Evolutionary conservation across 768 basidiomycete genomes (phyloP), one percentile per base, ranked within the genome.

Genomic region (Serendipita sp.): DNA sequence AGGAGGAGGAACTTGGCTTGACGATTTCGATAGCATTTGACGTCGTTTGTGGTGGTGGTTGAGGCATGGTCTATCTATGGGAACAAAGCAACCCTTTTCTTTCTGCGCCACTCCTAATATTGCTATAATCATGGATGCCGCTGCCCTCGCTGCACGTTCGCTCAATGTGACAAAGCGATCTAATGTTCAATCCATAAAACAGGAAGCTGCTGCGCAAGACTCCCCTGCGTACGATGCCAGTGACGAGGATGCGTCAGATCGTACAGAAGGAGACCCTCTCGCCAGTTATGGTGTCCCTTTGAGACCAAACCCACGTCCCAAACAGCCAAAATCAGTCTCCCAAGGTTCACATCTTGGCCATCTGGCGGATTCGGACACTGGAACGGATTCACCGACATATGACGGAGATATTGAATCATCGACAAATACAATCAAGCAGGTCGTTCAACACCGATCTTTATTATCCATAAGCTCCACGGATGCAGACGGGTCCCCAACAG

Each of bases 341-440:
- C 55, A 60, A 29, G 55, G 27, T 4, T 60, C 55, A n/a, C 55
- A 60, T 60, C 27, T 60, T 10, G 34, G 55, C 27, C 27, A 60
- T 60, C 55, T 60, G 16, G 55, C 34, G 16, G 55, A 60, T 36
- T 60, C 55, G 10, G 85, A 83, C 71, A 65, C 66, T 3, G 83
- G 88, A 63, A 80, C 86, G 6, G 90, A 91, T 71, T 89, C 87
- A 0, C 90, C 89, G 5, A 91, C 89, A 0, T 91, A 93, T 73
- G 91, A 93, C 70, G 91, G 91, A 64, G 91, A 93, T 73, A 79
- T 93, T 64, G 91, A 92, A 72, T 86, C 83, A 50, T 85, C 83
- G 68, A 83, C 84, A 1, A 86, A 65, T 71, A 73, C 62, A 65
- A 73, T 66, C 68, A 48, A 34, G 15, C 44, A 44, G 34, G 36